Evolutionary conservation across 1,284 basidiomycete genomes (phyloP).

Genomic region (Rhizoctonia solani): DNA sequence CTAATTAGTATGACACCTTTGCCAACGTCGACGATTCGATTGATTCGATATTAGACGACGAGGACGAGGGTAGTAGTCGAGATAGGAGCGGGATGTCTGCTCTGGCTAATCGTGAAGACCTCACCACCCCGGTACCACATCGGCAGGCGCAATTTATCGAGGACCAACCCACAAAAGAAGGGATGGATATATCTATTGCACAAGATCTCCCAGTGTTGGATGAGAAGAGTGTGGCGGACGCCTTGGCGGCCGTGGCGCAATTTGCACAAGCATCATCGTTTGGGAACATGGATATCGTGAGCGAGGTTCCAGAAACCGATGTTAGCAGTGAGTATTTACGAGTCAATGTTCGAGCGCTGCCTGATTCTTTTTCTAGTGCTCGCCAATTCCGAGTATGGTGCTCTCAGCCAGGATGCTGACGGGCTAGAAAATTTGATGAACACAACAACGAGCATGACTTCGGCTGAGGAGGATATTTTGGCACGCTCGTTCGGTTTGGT

Average conservation of each 20-base stretch:
- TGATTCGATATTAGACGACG: slow-evolving; percentile 25
- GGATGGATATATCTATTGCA: background rate
- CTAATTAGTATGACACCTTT: background rate
- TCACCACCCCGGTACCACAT: slow-evolving; percentile 13
- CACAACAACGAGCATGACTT: slow-evolving; percentile 3
- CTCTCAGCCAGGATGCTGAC: too few species aligned
- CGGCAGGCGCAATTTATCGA: background rate
- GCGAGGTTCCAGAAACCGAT: background rate
- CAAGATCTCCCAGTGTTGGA: background rate
- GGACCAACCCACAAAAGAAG: background rate
- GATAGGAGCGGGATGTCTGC: slow-evolving; percentile 3
- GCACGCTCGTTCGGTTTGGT: slow-evolving; percentile 18
- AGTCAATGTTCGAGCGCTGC: background rate
- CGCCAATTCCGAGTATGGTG: background rate
- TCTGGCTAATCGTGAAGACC: background rate
- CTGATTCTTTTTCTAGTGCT: background rate
- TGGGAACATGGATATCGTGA: background rate
- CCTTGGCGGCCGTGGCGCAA: slow-evolving; percentile 23
- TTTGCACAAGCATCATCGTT: background rate
- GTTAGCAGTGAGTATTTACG: background rate
- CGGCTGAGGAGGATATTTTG: slow-evolving; percentile 11
- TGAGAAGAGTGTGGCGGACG: slow-evolving; percentile 21
- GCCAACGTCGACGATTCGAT: slow-evolving; percentile 4
- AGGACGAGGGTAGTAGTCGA: slow-evolving; percentile 6
- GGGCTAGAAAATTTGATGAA: slow-evolving; percentile 6